A percentile compares a stretch with the other conserved stretches of the same genome.
These are phyloP conservation scores for Cladosporium sphaerospermum DNA, from an alignment of 2,329 filamentous ascomycete species.

Conservation along the genomic window DNA sequence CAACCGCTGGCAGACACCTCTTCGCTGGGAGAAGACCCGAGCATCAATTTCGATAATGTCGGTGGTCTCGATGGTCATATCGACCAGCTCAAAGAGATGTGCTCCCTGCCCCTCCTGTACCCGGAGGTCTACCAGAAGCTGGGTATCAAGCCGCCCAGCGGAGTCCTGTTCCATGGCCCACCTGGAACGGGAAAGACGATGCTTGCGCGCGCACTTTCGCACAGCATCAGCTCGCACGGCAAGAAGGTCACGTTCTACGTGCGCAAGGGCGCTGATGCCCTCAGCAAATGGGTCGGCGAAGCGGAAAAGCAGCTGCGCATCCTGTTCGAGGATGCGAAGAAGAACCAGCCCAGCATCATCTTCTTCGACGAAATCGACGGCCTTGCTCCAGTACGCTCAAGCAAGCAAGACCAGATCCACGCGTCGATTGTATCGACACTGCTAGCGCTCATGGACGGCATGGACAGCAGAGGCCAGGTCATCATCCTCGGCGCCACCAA, in stretches of 20 bases:
- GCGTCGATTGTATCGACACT: slow-evolving; percentile 93
- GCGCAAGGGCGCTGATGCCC: slow-evolving; percentile 94
- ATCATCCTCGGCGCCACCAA: slow-evolving; percentile 99
- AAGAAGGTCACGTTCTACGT: slow-evolving; percentile 98
- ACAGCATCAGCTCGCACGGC: slow-evolving; percentile 71
- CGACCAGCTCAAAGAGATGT: slow-evolving; percentile 98
- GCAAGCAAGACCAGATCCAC: slow-evolving; percentile 98
- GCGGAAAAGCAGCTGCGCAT: slow-evolving; percentile 90
- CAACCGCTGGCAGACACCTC: slow-evolving; percentile 91
- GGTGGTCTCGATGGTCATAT: slow-evolving; percentile 91
- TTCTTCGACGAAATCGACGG: slow-evolving; percentile 99
- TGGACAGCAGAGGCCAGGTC: slow-evolving; percentile 96
- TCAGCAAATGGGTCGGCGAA: slow-evolving; percentile 99
- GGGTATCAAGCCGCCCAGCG: slow-evolving; percentile 86
- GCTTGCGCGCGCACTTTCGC: slow-evolving; percentile 87
- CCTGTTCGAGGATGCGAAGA: slow-evolving; percentile 90
- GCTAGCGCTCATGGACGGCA: slow-evolving; percentile 92
- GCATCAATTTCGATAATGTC: slow-evolving; percentile 88
- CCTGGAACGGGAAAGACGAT: slow-evolving; percentile 97
- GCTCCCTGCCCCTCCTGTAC: slow-evolving; percentile 86
- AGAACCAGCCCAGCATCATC: slow-evolving; percentile 96
- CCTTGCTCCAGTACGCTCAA: slow-evolving; percentile 88
- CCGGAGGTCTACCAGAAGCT: slow-evolving; percentile 89
- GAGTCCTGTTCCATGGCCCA: slow-evolving; percentile 93
- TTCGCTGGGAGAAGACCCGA: slow-evolving; percentile 85